Conservation (phyloP, 768 basidiomycete genomes). For the Boletus tylopilopsis region DNA sequence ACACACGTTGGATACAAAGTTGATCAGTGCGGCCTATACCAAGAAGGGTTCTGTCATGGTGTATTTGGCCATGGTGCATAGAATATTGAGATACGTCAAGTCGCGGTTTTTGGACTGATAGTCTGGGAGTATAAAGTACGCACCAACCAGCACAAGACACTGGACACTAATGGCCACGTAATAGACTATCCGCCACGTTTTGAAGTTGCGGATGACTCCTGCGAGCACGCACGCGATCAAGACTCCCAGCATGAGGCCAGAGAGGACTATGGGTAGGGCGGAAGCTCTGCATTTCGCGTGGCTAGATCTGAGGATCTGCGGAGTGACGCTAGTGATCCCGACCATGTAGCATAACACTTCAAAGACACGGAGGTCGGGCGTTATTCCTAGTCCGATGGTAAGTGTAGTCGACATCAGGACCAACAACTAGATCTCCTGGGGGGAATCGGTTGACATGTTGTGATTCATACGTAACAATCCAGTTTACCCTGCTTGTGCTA, state of each 20-base stretch:
- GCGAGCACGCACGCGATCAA: conserved; percentile 72
- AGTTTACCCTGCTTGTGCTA: conserved; percentile 62
- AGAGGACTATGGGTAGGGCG: conserved; percentile 71
- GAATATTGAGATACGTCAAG: conserved; percentile 62
- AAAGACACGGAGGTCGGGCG: conserved; percentile 54
- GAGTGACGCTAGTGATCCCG: conserved; percentile 66
- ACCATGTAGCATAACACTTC: conserved; percentile 68
- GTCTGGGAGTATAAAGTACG: conserved; percentile 73
- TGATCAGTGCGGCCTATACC: conserved; percentile 63
- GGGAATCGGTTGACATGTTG: conserved; percentile 41
- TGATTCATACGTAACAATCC: background rate
- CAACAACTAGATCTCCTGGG: conserved; percentile 74
- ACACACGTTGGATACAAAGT: conserved; percentile 56
- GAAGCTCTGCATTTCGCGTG: conserved; percentile 64
- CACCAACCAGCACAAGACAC: conserved; percentile 47
- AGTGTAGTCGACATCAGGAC: conserved; percentile 52
- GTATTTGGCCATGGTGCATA: conserved; percentile 76
- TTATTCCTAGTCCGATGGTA: conserved; percentile 69
- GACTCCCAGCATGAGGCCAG: conserved; percentile 67
- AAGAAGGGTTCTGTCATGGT: conserved; percentile 74
- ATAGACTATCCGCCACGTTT: conserved; percentile 71
- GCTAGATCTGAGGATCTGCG: conserved; percentile 82
- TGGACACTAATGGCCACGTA: conserved; percentile 77
- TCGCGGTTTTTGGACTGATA: conserved; percentile 72
- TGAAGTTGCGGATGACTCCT: conserved; percentile 71